Evolutionary conservation across 2,329 filamentous ascomycete species (phyloP).

Genomic region (Byssochlamys sp.): DNA sequence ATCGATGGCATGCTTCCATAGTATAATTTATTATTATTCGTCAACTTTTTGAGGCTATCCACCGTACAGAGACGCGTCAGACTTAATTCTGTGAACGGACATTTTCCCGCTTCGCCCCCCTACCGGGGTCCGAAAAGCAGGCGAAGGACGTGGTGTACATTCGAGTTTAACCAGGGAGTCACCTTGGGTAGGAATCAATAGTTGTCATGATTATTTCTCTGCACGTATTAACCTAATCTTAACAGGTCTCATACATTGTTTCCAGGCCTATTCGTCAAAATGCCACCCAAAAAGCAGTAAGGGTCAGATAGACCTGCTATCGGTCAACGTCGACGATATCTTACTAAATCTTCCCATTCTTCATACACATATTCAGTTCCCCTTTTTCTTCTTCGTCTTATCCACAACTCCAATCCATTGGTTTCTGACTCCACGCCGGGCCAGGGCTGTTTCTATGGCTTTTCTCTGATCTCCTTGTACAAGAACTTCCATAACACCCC

Average conservation of each 20-base stretch:
- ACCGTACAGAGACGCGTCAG: no score
- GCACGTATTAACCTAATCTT: background rate
- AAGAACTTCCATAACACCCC: slow-evolving; percentile 57
- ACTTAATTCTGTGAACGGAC: no score
- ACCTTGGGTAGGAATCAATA: no score
- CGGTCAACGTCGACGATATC: background rate
- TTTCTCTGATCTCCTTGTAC: slow-evolving; percentile 59
- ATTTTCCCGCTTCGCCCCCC: no score
- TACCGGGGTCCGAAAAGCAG: no score
- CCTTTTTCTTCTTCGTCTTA: slow-evolving; percentile 59
- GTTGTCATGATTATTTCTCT: background rate
- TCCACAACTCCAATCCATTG: slow-evolving; percentile 57
- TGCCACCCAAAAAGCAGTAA: background rate
- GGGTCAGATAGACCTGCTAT: slow-evolving; percentile 1
- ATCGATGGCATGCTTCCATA: no score
- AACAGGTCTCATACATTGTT: background rate
- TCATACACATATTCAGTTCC: slow-evolving; percentile 6
- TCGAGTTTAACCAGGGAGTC: no score
- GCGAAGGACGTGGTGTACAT: no score
- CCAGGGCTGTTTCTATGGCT: slow-evolving; percentile 50
- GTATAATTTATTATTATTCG: no score
- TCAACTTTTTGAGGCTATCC: no score
- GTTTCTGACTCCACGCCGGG: slow-evolving; percentile 48
- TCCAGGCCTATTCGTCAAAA: background rate
- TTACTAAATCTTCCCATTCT: background rate